phyloP scores from a whole-genome alignment of 2,329 filamentous ascomycete genomes.

The Calonectria montana region DNA sequence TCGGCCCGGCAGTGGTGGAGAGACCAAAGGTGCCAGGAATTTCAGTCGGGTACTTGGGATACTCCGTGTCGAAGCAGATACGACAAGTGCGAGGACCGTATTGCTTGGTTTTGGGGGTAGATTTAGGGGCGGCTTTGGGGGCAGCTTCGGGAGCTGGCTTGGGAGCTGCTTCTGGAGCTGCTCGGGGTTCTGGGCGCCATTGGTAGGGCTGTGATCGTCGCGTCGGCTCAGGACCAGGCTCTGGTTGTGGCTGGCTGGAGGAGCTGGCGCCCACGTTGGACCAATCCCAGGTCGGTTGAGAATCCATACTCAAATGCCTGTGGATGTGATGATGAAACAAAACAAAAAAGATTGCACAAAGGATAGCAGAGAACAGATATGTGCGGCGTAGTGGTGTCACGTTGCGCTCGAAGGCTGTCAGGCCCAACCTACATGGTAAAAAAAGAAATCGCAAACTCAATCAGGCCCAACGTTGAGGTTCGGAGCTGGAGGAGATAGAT shows the following conservation, averaged over 20 bases:
- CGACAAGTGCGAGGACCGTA: conserved; percentile 84
- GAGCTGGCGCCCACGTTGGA: conserved; percentile 34
- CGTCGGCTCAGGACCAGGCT: conserved; percentile 17
- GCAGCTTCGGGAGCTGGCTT: conserved; percentile 27
- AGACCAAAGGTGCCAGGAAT: conserved; percentile 47
- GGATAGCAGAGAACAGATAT: conserved; percentile 17
- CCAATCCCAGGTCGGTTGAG: conserved; percentile 42
- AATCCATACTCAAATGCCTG: conserved; percentile 42
- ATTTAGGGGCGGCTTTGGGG: not conserved
- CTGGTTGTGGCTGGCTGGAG: conserved; percentile 25
- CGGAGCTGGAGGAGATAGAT: conserved; percentile 15
- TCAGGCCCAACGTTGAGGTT: conserved; percentile 26
- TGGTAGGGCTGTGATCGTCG: conserved; percentile 5
- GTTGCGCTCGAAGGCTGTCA: conserved; percentile 33
- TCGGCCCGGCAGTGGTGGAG: conserved; percentile 49
- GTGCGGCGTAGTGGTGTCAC: conserved; percentile 22
- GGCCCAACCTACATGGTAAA: conserved; percentile 44
- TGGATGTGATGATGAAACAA: conserved; percentile 28
- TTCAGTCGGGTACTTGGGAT: conserved; percentile 59
- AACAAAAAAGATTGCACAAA: conserved; percentile 18
- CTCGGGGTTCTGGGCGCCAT: conserved; percentile 17
- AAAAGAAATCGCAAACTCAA: conserved; percentile 27
- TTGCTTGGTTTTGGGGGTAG: conserved; percentile 48
- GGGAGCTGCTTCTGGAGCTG: not conserved
- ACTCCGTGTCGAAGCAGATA: conserved; percentile 82